Evolutionary conservation across 2,329 filamentous ascomycete genomes (phyloP).

Genomic region (Aspergillus tamarii): DNA sequence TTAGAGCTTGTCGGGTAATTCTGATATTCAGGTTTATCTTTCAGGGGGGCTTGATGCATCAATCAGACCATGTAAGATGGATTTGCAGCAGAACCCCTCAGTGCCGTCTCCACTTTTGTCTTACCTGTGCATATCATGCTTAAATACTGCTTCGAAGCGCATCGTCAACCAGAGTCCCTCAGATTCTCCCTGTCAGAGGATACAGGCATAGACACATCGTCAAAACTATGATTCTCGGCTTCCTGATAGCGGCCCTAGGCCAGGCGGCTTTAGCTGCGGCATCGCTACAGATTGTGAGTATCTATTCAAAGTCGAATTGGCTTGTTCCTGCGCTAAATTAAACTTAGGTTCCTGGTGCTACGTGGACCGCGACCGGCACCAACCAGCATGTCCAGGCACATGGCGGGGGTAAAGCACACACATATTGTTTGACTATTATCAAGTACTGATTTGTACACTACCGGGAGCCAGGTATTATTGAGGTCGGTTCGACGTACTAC

Average conservation of each 20-base stretch:
- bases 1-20: neutral
- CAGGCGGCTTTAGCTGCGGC: neutral
- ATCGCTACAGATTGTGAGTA: conserved; percentile 14
- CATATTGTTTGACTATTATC: rapidly evolving
- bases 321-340: neutral
- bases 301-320: rapidly evolving
- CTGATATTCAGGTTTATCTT: neutral
- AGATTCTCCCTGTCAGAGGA: neutral
- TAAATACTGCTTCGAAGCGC: neutral
- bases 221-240: neutral
- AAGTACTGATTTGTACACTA: neutral
- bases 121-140: neutral
- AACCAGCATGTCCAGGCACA: conserved; percentile 67
- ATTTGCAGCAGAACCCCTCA: neutral
- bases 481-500: conserved; percentile 64
- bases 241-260: neutral
- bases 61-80: neutral
- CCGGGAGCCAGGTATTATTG: conserved; percentile 47
- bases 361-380: conserved; percentile 50
- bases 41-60: neutral
- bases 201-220: neutral
- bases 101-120: neutral
- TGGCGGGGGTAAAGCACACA: conserved; percentile 54
- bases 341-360: conserved; percentile 45
- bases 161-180: neutral